phyloP scores from a whole-genome alignment of 2,329 filamentous ascomycete genomes.

The Ascochyta pisi region DNA sequence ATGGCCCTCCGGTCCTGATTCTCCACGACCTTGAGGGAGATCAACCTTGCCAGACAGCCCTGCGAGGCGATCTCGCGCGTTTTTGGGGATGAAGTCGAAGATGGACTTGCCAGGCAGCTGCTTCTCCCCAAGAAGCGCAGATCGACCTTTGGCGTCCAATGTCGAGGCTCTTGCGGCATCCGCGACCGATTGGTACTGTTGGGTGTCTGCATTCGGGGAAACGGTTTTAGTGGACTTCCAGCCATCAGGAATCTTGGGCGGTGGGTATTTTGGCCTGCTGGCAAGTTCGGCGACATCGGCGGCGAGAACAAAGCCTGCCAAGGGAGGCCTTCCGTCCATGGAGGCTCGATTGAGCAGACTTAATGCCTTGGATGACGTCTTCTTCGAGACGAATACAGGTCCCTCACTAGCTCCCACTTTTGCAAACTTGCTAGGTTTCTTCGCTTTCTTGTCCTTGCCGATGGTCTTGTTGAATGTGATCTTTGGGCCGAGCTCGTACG shows the following conservation, averaged over 20 bases:
- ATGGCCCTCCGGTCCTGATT: slow-evolving; percentile 71
- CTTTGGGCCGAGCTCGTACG: slow-evolving; percentile 88
- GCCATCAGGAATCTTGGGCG: slow-evolving; percentile 71
- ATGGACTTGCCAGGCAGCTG: slow-evolving; percentile 89
- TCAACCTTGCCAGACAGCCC: slow-evolving; percentile 76
- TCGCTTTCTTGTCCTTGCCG: slow-evolving; percentile 81
- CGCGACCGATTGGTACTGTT: slow-evolving; percentile 67
- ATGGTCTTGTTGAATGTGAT: slow-evolving; percentile 86
- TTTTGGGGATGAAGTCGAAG: slow-evolving; percentile 87
- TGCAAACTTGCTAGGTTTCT: slow-evolving; percentile 56
- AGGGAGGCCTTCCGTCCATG: slow-evolving; percentile 79
- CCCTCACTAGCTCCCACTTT: slow-evolving; percentile 72
- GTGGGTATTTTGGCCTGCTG: slow-evolving; percentile 60
- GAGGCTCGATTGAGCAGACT: slow-evolving; percentile 67
- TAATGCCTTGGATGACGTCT: slow-evolving; percentile 54
- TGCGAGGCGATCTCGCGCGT: slow-evolving; percentile 77
- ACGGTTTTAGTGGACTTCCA: slow-evolving; percentile 69
- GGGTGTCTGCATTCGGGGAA: slow-evolving; percentile 38
- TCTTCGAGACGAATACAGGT: slow-evolving; percentile 79
- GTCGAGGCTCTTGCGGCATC: slow-evolving; percentile 80
- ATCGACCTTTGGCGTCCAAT: slow-evolving; percentile 77
- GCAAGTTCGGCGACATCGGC: slow-evolving; percentile 52
- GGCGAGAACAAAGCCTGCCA: slow-evolving; percentile 81
- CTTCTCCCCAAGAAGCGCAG: slow-evolving; percentile 79
- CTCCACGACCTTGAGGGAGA: slow-evolving; percentile 78